Conservation (phyloP, 2,329 filamentous ascomycete genomes). For the Tympanopsis confertula region DNA sequence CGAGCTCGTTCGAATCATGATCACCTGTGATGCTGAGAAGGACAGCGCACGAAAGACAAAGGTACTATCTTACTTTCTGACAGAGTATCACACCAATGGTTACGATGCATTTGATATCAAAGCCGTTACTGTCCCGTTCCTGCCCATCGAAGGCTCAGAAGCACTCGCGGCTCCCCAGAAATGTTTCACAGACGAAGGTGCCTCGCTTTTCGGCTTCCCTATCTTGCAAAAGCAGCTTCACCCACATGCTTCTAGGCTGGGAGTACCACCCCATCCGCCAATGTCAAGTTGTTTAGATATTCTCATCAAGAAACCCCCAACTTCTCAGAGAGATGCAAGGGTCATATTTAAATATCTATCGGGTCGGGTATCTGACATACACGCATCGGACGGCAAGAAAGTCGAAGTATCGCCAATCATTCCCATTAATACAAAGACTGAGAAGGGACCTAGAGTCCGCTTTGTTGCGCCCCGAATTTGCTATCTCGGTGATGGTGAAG, state of each 20-base stretch:
- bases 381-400: constrained; percentile 32
- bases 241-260: constrained; percentile 51
- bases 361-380: constrained; percentile 46
- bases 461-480: constrained; percentile 47
- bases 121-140: constrained; percentile 26
- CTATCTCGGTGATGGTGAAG: constrained; percentile 45
- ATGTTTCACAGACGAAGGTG: constrained; percentile 55
- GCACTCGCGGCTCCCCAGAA: constrained; percentile 43
- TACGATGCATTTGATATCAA: constrained; percentile 42
- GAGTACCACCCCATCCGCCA: constrained; percentile 50
- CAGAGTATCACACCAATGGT: constrained; percentile 49
- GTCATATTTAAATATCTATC: constrained; percentile 56
- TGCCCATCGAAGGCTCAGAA: constrained; percentile 43
- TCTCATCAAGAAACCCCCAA: constrained; percentile 45
- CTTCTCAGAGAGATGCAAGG: constrained; percentile 39
- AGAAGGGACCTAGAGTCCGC: constrained; percentile 20
- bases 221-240: constrained; percentile 49
- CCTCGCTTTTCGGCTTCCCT: constrained; percentile 48
- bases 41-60: constrained; percentile 33
- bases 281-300: constrained; percentile 49
- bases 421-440: constrained; percentile 25
- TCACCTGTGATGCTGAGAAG: constrained; percentile 24
- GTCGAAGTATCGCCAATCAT: constrained; percentile 42
- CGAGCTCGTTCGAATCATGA: constrained; percentile 49
- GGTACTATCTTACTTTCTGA: constrained; percentile 51